Evolutionary conservation across 2,329 filamentous ascomycete species (phyloP), one percentile per base, ranked within the genome.

Genomic region (Stagonosporopsis cucurbitacearum): DNA sequence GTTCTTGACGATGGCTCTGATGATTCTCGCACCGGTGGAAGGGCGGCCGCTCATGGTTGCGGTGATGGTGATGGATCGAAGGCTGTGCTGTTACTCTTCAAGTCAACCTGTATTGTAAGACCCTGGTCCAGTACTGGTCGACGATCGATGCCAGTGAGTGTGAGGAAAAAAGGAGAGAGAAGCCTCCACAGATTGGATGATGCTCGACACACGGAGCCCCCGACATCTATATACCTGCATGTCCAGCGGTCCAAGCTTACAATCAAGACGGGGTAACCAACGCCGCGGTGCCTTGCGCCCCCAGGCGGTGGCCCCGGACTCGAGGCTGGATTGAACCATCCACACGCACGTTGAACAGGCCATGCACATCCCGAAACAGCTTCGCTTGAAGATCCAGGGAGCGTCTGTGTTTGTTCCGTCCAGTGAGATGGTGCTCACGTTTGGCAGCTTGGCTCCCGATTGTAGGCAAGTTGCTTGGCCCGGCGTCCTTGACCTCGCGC

Each of bases 1-100:
- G 79, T 90, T 90, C 74, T 84, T 84, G 64, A 89, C 82, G 67
- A 88, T 78, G 64, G 76, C 77, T 64, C 79, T 79, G 52, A 88
- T 80, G 62, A 87, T 70, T 30, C 62, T 63, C 39, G 72, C 71
- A 23, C 71, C 72, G 30, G 57, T 39, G 40, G 66, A 59, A 28
- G 62, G 45, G 6, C 45, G 30, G 32, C 37, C 36, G 57, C 54
- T 58, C 57, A 49, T 58, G 33, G 30, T 23, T 46, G 43, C 25
- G 43, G 42, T 50, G 39, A 25, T 48, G 49, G 17, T 35, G 23
- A 32, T 20, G 25, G 26, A 39, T 13, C 33, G 26, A 44, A 19
- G n/a, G 20, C 15, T 47, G 19, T 47, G 42, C 17, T 32, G 13
- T 32, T 33, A 37, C 25, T 33, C 35, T 47, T 37, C 17, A 25